A percentile compares a stretch with the other conserved stretches of the same genome.
phyloP scores from a whole-genome alignment of 2,329 filamentous ascomycete species.

The Calonectria ilicicola region DNA sequence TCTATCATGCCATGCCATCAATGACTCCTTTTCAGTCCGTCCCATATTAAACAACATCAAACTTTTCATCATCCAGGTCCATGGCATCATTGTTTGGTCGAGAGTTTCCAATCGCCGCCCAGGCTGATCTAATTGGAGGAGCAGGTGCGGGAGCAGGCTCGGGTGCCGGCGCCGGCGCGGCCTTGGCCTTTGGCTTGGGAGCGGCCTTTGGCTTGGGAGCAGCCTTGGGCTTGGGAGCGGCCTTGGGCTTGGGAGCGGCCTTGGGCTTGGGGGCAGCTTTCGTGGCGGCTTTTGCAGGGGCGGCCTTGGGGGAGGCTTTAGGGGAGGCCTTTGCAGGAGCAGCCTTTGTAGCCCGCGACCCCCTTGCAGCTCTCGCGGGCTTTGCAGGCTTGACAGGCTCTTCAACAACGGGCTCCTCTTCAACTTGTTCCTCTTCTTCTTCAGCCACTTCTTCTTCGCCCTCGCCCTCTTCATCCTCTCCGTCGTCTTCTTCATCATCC shows the following conservation, averaged over 20 bases:
- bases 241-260: background rate
- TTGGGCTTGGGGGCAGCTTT: background rate
- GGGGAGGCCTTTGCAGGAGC: background rate
- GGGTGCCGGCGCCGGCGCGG: background rate
- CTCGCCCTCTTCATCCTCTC: constrained; percentile 49
- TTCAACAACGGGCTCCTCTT: constrained; percentile 30
- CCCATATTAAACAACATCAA: constrained; percentile 44
- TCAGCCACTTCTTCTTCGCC: constrained; percentile 42
- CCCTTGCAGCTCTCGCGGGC: constrained; percentile 14
- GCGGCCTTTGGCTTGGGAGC: background rate
- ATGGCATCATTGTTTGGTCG: constrained; percentile 41
- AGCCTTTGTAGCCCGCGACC: constrained; percentile 1
- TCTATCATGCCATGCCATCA: constrained; percentile 27
- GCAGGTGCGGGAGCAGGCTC: background rate
- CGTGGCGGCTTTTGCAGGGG: background rate
- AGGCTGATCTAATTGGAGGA: constrained; percentile 43
- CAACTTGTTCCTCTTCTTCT: constrained; percentile 33
- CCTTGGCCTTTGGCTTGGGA: background rate
- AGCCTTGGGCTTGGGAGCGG: background rate
- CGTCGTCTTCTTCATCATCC: constrained; percentile 54
- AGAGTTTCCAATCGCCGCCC: constrained; percentile 46
- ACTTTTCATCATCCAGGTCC: constrained; percentile 48
- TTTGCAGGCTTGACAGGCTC: constrained; percentile 24
- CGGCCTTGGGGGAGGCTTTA: background rate
- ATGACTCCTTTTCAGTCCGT: background rate